Conservation (phyloP, 2,329 filamentous ascomycete genomes). For the Colletotrichum somersetense region DNA sequence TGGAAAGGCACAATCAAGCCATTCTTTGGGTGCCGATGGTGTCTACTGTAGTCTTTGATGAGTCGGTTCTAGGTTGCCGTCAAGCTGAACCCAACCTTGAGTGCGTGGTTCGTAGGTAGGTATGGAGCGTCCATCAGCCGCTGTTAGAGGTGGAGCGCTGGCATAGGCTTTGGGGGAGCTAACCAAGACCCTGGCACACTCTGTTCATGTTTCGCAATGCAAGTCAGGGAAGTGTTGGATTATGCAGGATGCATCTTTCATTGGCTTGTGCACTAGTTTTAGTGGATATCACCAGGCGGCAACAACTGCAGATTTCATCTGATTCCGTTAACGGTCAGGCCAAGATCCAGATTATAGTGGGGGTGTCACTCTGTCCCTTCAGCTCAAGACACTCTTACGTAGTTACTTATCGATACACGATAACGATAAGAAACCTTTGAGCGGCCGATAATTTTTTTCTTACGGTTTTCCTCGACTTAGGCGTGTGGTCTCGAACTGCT, state of each 20-base stretch:
- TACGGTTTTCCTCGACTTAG: background rate
- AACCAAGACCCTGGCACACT: conserved; percentile 38
- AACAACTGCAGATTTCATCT: conserved; percentile 19
- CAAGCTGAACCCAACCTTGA: conserved; percentile 34
- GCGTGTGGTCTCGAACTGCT: background rate
- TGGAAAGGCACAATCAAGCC: conserved; percentile 32
- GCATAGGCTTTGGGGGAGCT: conserved; percentile 35
- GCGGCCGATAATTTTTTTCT: conserved; percentile 33
- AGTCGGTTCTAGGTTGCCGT: conserved; percentile 37
- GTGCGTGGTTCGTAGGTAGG: conserved; percentile 26
- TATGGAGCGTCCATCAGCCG: conserved; percentile 35
- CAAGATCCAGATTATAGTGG: conserved; percentile 17
- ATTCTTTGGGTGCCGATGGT: conserved; percentile 36
- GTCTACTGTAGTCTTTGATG: conserved; percentile 32
- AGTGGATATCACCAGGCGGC: background rate
- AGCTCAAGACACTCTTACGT: background rate
- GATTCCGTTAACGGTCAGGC: conserved; percentile 11
- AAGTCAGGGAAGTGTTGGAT: conserved; percentile 39
- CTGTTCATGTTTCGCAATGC: conserved; percentile 42
- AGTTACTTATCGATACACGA: conserved; percentile 42
- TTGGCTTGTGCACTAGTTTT: background rate
- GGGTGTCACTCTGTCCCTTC: conserved; percentile 19
- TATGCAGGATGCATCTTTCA: conserved; percentile 26
- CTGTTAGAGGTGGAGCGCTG: conserved; percentile 40
- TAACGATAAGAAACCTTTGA: conserved; percentile 32